Conservation (phyloP, 306 rosid genomes). For the Prunus kanzakura region DNA sequence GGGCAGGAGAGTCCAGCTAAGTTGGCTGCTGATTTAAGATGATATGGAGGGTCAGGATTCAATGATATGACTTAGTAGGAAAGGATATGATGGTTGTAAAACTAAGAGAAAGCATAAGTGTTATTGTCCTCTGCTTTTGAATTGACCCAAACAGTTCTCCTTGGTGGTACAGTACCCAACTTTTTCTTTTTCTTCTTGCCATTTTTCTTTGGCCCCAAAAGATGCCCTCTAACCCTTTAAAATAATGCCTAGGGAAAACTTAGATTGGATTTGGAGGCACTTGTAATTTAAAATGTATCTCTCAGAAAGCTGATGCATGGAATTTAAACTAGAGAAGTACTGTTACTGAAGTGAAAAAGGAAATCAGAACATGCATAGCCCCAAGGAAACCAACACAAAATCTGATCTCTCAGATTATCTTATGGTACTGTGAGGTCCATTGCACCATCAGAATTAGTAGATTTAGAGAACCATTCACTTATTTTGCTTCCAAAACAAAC, state of each 20-base stretch:
- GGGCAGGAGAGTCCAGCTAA: conserved; percentile 1
- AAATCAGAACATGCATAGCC: background rate
- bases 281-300: conserved; percentile 32
- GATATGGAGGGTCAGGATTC: conserved; percentile 50
- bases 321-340: background rate
- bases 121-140: conserved; percentile 54
- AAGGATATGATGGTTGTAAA: conserved; percentile 29
- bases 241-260: conserved; percentile 36
- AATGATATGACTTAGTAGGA: conserved; percentile 33
- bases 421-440: background rate
- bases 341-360: background rate
- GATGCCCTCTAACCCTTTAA: conserved; percentile 41
- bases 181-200: conserved; percentile 17
- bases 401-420: background rate
- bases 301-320: background rate
- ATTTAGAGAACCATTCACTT: background rate
- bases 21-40: background rate
- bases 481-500: background rate
- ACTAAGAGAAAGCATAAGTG: conserved; percentile 26
- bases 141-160: conserved; percentile 24
- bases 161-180: conserved; percentile 25
- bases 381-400: background rate
- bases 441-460: too few relatives aligned
- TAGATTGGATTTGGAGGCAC: conserved; percentile 20
- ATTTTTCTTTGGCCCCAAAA: conserved; percentile 14